Evolutionary conservation across 371 early-diverging fungal genomes (phyloP), one percentile per base, ranked within the genome.

Genomic region (Mortierella sp.): DNA sequence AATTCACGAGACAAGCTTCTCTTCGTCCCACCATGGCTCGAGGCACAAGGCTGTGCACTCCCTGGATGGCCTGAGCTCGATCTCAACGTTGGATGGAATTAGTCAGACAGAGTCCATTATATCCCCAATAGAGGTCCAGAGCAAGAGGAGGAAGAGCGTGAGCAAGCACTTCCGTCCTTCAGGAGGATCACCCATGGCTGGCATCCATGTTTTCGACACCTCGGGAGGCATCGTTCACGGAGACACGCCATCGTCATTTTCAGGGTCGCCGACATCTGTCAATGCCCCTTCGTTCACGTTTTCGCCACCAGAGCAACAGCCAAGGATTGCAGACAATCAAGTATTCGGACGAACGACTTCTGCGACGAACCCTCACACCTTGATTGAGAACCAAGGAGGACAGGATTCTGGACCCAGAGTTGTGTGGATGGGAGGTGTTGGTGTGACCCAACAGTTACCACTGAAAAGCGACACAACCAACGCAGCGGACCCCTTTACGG

Each of bases 1-100:
- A 7, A 70, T 83, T 41, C 79, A 83, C 71, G 83, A 78, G n/a
- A 83, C 83, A 24, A 72, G 74, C 16, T 49, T 46, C 29, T 27
- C 55, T 27, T 68, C 58, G 55, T 44, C 68, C 27, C 71, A 73
- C 14, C 46, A 63, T 54, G 65, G 55, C 29, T 43, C n/a, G 27
- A 81, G 38, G 43, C 29, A 35, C 21, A 74, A 77, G 63, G 70
- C 44, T 41, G 46, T 65, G 24, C 54, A 41, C 29, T 41, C 8
- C 1, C 0, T 43, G 12, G 81, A 72, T 48, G 27, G 18, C 38
- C 74, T 29, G 21, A 49, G 48, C 65, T 24, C 29, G 32, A 48
- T 29, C 4, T 38, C 74, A 44, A 55, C 58, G 18, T 75, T 63
- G 35, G 41, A 46, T 29, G 77, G 63, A 29, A n/a, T 75, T 4